Percentiles rank a stretch among this genome's conserved stretches.
Evolutionary conservation across 169 alveolate species (phyloP).

Genomic region (Perkinsus marinus): DNA sequence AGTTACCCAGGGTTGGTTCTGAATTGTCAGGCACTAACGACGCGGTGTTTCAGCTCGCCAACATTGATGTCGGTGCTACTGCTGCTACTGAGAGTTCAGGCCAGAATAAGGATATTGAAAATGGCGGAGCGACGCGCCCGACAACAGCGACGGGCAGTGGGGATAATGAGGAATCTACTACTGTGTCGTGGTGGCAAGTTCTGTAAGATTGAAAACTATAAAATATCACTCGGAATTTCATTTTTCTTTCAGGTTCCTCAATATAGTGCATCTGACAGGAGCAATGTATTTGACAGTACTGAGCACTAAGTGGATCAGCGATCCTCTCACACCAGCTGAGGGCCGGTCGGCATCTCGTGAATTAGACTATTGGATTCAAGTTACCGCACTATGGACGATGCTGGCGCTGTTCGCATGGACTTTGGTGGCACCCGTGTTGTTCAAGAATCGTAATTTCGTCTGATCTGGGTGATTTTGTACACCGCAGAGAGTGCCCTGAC

Average conservation of each 20-base stretch:
- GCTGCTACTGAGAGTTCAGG: not conserved
- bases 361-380: not conserved
- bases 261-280: not conserved
- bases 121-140: not conserved
- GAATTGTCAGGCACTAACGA: no score
- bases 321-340: not conserved
- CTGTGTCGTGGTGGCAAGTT: not conserved
- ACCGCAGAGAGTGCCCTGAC: not conserved
- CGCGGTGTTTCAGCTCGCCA: not conserved
- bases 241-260: not conserved
- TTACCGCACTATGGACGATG: not conserved
- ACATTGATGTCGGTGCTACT: not conserved
- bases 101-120: not conserved
- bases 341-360: not conserved
- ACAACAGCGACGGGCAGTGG: no score
- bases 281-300: not conserved
- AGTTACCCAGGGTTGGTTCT: no score
- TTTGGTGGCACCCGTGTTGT: not conserved
- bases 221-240: not conserved
- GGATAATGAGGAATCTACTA: not conserved
- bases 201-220: not conserved
- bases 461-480: not conserved
- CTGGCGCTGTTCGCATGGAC: not conserved
- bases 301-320: not conserved
- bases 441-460: not conserved